Conservation (phyloP, 306 rosid genomes). For the Abrus precatorius region DNA sequence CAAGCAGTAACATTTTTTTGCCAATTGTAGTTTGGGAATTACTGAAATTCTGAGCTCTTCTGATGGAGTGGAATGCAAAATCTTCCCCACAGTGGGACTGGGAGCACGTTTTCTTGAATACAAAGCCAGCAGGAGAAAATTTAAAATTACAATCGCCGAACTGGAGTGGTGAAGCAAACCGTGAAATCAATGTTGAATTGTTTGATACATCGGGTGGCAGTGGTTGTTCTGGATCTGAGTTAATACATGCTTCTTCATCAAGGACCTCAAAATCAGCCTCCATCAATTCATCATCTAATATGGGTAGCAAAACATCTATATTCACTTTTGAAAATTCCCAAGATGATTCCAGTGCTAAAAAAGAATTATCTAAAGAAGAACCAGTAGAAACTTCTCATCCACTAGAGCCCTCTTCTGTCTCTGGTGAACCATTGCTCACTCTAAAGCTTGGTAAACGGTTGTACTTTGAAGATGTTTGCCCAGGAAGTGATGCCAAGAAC, state of each 20-base stretch:
- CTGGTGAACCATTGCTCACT: slow-evolving; percentile 83
- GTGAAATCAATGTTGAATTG: slow-evolving; percentile 60
- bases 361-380: slow-evolving; percentile 56
- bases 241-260: slow-evolving; percentile 58
- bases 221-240: slow-evolving; percentile 65
- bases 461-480: slow-evolving; percentile 71
- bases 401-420: slow-evolving; percentile 59
- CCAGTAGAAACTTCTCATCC: slow-evolving; percentile 54
- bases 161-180: slow-evolving; percentile 59
- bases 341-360: slow-evolving; percentile 58
- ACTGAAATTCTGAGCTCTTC: slow-evolving; percentile 43
- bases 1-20: slow-evolving; percentile 6
- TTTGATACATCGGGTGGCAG: slow-evolving; percentile 57
- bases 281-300: slow-evolving; percentile 66
- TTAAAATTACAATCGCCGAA: slow-evolving; percentile 57
- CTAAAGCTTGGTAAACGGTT: slow-evolving; percentile 81
- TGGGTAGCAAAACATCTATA: slow-evolving; percentile 66
- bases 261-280: slow-evolving; percentile 77
- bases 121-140: slow-evolving; percentile 66
- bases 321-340: slow-evolving; percentile 62
- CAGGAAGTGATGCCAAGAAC: slow-evolving; percentile 57
- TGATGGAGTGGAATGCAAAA: slow-evolving; percentile 85
- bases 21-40: slow-evolving; percentile 47
- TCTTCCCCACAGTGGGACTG: slow-evolving; percentile 72
- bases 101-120: slow-evolving; percentile 64